Conservation (phyloP, 805 yeast genomes). For the Peterozyma xylosa region DNA sequence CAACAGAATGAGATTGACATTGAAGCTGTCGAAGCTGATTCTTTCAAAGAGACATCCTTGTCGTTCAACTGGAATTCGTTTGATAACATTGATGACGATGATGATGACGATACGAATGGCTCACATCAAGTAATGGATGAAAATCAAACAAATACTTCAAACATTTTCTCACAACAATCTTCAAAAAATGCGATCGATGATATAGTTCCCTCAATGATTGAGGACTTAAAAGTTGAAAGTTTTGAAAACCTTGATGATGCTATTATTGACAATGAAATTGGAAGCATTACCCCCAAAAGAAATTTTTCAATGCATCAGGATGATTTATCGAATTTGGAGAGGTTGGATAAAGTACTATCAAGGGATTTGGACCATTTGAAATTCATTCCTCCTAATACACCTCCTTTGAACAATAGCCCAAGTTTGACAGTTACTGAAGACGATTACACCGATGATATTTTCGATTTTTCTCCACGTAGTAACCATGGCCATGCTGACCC, state of each 20-base stretch:
- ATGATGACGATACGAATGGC: conserved; percentile 8
- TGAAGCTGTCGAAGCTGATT: conserved; percentile 4
- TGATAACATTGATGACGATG: conserved; percentile 10
- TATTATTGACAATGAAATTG: not conserved
- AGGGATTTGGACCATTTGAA: not conserved
- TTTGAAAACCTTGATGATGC: not conserved
- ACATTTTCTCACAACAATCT: not conserved
- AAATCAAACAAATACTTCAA: not conserved
- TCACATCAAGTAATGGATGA: not conserved
- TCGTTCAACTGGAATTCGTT: conserved; percentile 27
- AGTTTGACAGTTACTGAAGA: not conserved
- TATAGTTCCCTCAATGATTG: conserved; percentile 10
- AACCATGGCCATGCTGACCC: too few species aligned
- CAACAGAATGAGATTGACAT: not conserved
- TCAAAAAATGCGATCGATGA: conserved; percentile 9
- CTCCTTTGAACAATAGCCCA: not conserved
- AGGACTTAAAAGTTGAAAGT: conserved; percentile 4
- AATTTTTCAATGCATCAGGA: not conserved
- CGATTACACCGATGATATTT: not conserved
- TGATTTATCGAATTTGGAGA: not conserved
- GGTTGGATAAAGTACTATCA: not conserved
- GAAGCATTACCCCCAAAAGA: not conserved
- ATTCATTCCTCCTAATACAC: not conserved
- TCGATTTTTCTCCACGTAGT: too few species aligned
- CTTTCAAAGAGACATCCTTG: conserved; percentile 25